These are phyloP conservation scores for Pleurotus citrinopileatus DNA, from an alignment of 768 basidiomycete species.

Conservation along the genomic window DNA sequence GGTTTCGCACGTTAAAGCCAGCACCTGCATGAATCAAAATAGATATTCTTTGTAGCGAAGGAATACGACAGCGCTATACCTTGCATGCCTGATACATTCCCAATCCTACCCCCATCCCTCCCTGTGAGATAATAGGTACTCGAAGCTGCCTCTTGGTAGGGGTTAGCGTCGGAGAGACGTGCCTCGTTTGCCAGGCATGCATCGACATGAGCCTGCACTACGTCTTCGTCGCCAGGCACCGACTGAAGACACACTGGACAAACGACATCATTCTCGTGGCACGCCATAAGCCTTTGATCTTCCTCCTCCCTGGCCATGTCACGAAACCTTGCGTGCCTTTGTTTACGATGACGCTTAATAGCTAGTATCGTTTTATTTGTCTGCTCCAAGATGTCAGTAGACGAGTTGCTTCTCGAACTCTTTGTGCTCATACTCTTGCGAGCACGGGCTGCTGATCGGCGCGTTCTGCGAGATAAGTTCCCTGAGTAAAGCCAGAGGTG, in stretches of 20 bases:
- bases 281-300: slow-evolving; percentile 31
- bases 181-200: slow-evolving; percentile 63
- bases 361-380: slow-evolving; percentile 53
- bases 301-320: slow-evolving; percentile 67
- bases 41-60: neutral
- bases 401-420: slow-evolving; percentile 14
- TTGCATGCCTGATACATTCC: slow-evolving; percentile 47
- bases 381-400: slow-evolving; percentile 29
- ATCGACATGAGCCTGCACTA: slow-evolving; percentile 80
- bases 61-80: slow-evolving; percentile 22
- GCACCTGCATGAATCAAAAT: slow-evolving; percentile 41
- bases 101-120: slow-evolving; percentile 25
- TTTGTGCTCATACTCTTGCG: slow-evolving; percentile 33
- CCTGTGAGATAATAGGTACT: slow-evolving; percentile 19
- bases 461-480: slow-evolving; percentile 22
- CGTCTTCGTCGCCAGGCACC: slow-evolving; percentile 66
- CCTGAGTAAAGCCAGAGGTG: neutral
- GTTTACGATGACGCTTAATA: slow-evolving; percentile 70
- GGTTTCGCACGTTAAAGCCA: slow-evolving; percentile 67
- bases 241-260: slow-evolving; percentile 68
- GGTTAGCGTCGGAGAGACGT: slow-evolving; percentile 39
- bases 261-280: slow-evolving; percentile 33
- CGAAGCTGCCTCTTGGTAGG: slow-evolving; percentile 32
- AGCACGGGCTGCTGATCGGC: slow-evolving; percentile 36
- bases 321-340: slow-evolving; percentile 62